phyloP scores from a whole-genome alignment of 345 rosid genomes.

The Heritiera littoralis region DNA sequence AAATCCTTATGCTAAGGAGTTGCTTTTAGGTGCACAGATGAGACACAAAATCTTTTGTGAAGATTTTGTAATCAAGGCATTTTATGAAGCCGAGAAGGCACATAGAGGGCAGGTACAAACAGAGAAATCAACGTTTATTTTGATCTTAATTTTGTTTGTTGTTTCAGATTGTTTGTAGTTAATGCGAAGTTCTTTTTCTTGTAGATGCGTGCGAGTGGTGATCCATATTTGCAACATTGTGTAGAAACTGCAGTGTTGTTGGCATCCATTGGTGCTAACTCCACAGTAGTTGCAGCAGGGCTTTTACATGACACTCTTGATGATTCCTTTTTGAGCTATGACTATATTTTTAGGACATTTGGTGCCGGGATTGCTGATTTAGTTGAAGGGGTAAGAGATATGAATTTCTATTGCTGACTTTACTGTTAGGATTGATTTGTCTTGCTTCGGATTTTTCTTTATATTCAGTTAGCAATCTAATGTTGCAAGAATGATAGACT shows the following conservation, averaged over 20 bases:
- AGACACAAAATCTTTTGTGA: slow-evolving; percentile 71
- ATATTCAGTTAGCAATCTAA: not conserved
- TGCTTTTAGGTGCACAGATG: slow-evolving; percentile 62
- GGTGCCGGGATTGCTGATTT: slow-evolving; percentile 90
- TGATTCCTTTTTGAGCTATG: slow-evolving; percentile 75
- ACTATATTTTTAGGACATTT: slow-evolving; percentile 60
- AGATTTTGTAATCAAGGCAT: slow-evolving; percentile 73
- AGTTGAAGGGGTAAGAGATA: slow-evolving; percentile 82
- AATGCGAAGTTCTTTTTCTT: slow-evolving; percentile 21
- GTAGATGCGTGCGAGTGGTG: slow-evolving; percentile 94
- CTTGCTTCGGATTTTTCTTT: not conserved
- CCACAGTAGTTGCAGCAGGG: slow-evolving; percentile 89
- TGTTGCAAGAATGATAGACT: not conserved
- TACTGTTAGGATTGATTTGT: slow-evolving; percentile 11
- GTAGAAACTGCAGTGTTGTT: slow-evolving; percentile 87
- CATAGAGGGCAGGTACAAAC: slow-evolving; percentile 85
- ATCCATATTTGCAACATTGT: slow-evolving; percentile 93
- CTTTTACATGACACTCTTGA: slow-evolving; percentile 91
- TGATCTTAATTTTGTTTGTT: slow-evolving; percentile 26
- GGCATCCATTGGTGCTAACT: slow-evolving; percentile 78
- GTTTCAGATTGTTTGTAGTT: not conserved
- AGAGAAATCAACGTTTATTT: slow-evolving; percentile 5
- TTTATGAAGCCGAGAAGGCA: slow-evolving; percentile 84
- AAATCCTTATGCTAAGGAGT: slow-evolving; percentile 62
- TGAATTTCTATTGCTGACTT: not conserved